These are phyloP conservation scores for Sporothrix dimorphospora DNA, from an alignment of 2,329 filamentous ascomycete species.

Conservation along the genomic window DNA sequence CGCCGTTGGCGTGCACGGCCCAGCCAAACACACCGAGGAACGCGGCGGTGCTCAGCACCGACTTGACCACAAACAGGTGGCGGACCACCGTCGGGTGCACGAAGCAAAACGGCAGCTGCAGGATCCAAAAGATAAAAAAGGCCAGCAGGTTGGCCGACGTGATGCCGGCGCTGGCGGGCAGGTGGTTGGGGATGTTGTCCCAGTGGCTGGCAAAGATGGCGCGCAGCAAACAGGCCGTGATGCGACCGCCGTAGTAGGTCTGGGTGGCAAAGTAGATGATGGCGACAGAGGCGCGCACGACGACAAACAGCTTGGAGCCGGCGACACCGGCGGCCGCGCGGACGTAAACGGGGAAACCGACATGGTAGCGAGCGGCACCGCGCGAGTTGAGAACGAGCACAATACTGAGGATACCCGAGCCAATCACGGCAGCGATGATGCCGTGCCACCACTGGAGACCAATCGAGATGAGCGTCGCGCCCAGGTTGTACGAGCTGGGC, in stretches of 20 bases:
- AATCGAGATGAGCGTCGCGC: slow-evolving; percentile 39
- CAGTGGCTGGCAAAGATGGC: slow-evolving; percentile 42
- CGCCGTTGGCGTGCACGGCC: slow-evolving; percentile 45
- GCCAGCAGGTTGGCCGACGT: slow-evolving; percentile 43
- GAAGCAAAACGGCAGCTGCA: slow-evolving; percentile 46
- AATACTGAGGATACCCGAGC: slow-evolving; percentile 39
- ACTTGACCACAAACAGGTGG: slow-evolving; percentile 51
- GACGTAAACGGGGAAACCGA: slow-evolving; percentile 42
- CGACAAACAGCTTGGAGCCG: slow-evolving; percentile 46
- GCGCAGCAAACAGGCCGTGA: slow-evolving; percentile 39
- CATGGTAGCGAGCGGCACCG: slow-evolving; percentile 42
- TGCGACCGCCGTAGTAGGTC: slow-evolving; percentile 41
- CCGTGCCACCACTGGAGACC: slow-evolving; percentile 42
- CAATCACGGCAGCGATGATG: slow-evolving; percentile 40
- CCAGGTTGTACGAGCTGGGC: slow-evolving; percentile 42
- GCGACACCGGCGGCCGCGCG: slow-evolving; percentile 43
- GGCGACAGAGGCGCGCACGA: slow-evolving; percentile 35
- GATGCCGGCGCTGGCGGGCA: slow-evolving; percentile 43
- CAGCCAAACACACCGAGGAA: slow-evolving; percentile 40
- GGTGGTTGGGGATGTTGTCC: slow-evolving; percentile 45
- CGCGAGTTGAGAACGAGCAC: slow-evolving; percentile 43
- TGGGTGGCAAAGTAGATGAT: slow-evolving; percentile 15
- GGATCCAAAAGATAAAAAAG: slow-evolving; percentile 43
- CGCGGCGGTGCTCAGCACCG: slow-evolving; percentile 43
- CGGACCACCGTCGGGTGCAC: slow-evolving; percentile 49